Conservation (phyloP, 148 eudicot genomes). For the Arbutus unedo region DNA sequence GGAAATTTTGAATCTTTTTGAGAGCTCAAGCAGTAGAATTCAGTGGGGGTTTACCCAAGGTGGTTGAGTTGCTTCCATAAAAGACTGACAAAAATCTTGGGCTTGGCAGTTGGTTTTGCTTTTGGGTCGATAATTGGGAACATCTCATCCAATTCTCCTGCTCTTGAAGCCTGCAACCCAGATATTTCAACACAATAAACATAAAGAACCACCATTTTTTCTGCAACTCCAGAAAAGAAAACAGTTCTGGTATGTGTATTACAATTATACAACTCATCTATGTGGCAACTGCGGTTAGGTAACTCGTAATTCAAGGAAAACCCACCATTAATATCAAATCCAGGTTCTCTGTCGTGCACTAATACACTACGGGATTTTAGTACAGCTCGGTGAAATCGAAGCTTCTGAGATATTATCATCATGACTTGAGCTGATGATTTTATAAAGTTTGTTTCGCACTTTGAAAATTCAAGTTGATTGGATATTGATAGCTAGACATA, state of each 20-base stretch:
- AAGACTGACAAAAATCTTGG: constrained; percentile 66
- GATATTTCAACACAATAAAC: background rate
- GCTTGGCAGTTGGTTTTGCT: constrained; percentile 71
- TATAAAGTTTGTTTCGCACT: too few species aligned
- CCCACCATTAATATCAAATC: background rate
- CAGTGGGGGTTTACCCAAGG: constrained; percentile 57
- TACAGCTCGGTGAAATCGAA: too few species aligned
- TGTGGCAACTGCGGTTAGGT: background rate
- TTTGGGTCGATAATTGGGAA: constrained; percentile 68
- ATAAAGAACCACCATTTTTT: background rate
- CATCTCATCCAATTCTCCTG: constrained; percentile 69
- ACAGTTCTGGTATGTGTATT: background rate
- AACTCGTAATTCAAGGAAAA: background rate
- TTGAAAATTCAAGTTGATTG: too few species aligned
- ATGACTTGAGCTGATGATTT: too few species aligned
- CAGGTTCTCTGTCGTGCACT: too few species aligned
- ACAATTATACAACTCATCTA: background rate
- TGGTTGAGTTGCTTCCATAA: constrained; percentile 98
- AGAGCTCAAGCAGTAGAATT: background rate
- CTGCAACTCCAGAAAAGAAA: background rate
- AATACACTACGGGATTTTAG: too few species aligned
- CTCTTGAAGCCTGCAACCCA: constrained; percentile 50
- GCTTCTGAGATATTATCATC: too few species aligned
- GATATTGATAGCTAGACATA: too few species aligned
- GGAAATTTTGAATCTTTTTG: background rate